A percentile compares a stretch with the other conserved stretches of the same genome.
These are phyloP conservation scores for Lagenidium giganteum DNA, from an alignment of 352 stramenopile genomes.

Conservation along the genomic window DNA sequence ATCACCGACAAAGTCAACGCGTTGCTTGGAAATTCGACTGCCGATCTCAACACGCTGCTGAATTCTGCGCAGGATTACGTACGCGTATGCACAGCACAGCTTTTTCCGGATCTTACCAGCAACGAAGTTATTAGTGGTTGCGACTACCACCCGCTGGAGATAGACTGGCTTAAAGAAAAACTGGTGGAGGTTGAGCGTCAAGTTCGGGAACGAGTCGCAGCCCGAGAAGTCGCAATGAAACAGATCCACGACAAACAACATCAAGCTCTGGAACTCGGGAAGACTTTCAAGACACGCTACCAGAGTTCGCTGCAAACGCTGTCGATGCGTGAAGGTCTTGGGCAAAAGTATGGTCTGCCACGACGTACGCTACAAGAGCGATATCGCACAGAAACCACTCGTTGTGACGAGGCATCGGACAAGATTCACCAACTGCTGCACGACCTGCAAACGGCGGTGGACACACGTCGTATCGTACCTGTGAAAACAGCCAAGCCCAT, in stretches of 20 bases:
- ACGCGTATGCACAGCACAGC: conserved; percentile 31
- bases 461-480: background rate
- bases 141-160: conserved; percentile 76
- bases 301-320: conserved; percentile 55
- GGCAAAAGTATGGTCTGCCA: conserved; percentile 80
- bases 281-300: conserved; percentile 53
- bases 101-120: conserved; percentile 46
- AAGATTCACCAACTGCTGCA: conserved; percentile 49
- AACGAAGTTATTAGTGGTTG: conserved; percentile 52
- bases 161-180: conserved; percentile 28
- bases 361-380: conserved; percentile 70
- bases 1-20: conserved; percentile 8
- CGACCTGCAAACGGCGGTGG: conserved; percentile 29
- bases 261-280: conserved; percentile 19
- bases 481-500: conserved; percentile 1
- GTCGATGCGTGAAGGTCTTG: conserved; percentile 79
- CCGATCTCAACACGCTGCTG: conserved; percentile 22
- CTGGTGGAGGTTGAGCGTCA: conserved; percentile 29
- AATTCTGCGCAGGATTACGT: conserved; percentile 36
- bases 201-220: conserved; percentile 22
- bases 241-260: conserved; percentile 25
- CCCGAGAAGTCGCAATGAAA: conserved; percentile 23
- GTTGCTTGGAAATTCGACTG: conserved; percentile 19
- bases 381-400: conserved; percentile 71
- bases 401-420: conserved; percentile 54